Evolutionary conservation across 2,329 filamentous ascomycete genomes (phyloP), one percentile per base, ranked within the genome.

Genomic region (Calonectria hawksworthii): DNA sequence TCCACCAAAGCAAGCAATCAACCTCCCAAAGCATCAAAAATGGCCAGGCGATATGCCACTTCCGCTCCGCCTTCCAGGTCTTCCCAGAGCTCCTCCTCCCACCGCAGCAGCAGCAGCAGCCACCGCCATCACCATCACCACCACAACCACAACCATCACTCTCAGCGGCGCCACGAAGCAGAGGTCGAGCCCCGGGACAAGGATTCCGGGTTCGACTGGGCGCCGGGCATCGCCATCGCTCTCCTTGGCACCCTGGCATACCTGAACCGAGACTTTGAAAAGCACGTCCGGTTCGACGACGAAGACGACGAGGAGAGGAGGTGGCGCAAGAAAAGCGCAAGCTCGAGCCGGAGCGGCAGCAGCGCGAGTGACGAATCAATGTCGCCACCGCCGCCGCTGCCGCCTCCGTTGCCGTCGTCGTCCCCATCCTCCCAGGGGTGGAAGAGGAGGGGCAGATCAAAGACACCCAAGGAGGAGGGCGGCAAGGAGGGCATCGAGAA

Each of bases 131-230:
- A 47, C 11, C 67, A 74, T 32, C 52, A 47, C 38, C n/a, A n/a
- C 32, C 51, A 63, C 9, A 52, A 52, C 3, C 73, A 74, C 8
- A 64, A 47, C 11, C 67, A 74, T 32, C 52, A 47, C 38, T 51
- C 71, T 11, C 59, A 84, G 0, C 82, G 86, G n/a, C 80, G 83
- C 64, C 16, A 47, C 23, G 34, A 26, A n/a, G 18, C 47, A 23
- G 16, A 16, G 7, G 84, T 86, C 18, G 74, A 78, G 23, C 30
- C 44, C 30, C 83, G 85, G 74, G 87, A 88, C 70, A 78, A 74
- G 47, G 76, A 79, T 34, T 69, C 76, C 7, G 84, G 84, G 38
- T 89, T 88, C 79, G 84, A 85, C 69, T 88, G 86, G 84, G 83
- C 80, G 6, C 83, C 85, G 36, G 86, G 84, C 71, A 73, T 88